Evolutionary conservation across 2,329 filamentous ascomycete species (phyloP).

Genomic region (Aspergillus sp.): DNA sequence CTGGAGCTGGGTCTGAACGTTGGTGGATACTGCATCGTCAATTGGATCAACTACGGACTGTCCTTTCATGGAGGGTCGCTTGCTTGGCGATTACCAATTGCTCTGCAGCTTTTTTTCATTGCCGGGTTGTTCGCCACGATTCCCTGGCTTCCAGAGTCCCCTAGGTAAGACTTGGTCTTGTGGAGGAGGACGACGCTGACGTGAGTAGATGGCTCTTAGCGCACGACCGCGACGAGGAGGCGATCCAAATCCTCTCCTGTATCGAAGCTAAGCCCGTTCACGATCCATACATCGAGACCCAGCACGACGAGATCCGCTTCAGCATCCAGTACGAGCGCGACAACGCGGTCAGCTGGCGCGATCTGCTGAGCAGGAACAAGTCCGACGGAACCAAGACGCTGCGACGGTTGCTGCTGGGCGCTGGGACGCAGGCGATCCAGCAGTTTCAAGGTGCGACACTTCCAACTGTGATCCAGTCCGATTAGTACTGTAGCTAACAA

Average conservation of each 20-base stretch:
- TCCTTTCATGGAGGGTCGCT: constrained; percentile 43
- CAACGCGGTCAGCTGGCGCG: constrained; percentile 49
- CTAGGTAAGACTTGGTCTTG: constrained; percentile 5
- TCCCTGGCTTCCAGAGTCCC: constrained; percentile 30
- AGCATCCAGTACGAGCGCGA: constrained; percentile 50
- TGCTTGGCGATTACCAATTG: constrained; percentile 47
- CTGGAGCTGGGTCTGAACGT: constrained; percentile 53
- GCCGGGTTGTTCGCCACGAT: constrained; percentile 45
- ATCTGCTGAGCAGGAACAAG: constrained; percentile 49
- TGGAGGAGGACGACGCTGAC: background rate
- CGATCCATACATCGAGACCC: constrained; percentile 46
- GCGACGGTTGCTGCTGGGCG: constrained; percentile 51
- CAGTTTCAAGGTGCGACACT: constrained; percentile 35
- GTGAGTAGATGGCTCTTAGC: constrained; percentile 40
- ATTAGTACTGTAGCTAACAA: background rate
- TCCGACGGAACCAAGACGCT: constrained; percentile 47
- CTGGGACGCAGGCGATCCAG: constrained; percentile 54
- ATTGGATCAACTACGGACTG: constrained; percentile 54
- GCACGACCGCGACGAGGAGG: constrained; percentile 45
- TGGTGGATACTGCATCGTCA: constrained; percentile 48
- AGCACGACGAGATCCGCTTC: constrained; percentile 47
- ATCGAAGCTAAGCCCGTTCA: constrained; percentile 45
- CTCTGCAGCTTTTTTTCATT: constrained; percentile 51
- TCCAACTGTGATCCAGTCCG: too few species aligned
- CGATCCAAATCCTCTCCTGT: constrained; percentile 48